A percentile compares a stretch with the other conserved stretches of the same genome.
phyloP scores from a whole-genome alignment of 75 land plant genomes.

The Adiantum capillusveneris region DNA sequence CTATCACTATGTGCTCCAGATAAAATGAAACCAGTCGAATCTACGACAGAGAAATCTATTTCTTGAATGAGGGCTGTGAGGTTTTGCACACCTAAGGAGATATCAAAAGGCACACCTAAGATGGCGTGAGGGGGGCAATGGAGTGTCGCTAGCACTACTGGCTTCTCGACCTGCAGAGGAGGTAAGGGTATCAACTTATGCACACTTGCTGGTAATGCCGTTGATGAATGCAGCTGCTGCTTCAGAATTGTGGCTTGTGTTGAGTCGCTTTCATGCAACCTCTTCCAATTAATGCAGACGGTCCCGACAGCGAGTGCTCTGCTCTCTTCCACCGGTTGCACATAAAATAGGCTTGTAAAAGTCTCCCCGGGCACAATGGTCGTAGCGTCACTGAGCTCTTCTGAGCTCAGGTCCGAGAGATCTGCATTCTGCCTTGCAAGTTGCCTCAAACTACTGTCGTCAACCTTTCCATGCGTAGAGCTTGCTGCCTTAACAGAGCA shows the following conservation, averaged over 20 bases:
- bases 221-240: not conserved
- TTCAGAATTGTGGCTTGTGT: not conserved
- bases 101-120: slow-evolving; percentile 65
- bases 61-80: slow-evolving; percentile 72
- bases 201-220: not conserved
- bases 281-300: slow-evolving; percentile 56
- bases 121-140: slow-evolving; percentile 83
- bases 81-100: slow-evolving; percentile 47
- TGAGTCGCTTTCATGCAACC: slow-evolving; percentile 14
- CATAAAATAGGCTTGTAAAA: slow-evolving; percentile 60
- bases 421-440: not conserved
- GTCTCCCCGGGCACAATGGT: slow-evolving; percentile 53
- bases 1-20: slow-evolving; percentile 76
- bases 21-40: slow-evolving; percentile 68
- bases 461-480: not conserved
- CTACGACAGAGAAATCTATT: slow-evolving; percentile 57
- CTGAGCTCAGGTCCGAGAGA: not conserved
- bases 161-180: slow-evolving; percentile 53
- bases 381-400: too few species aligned
- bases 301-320: slow-evolving; percentile 43
- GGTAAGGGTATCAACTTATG: slow-evolving; percentile 27
- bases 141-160: slow-evolving; percentile 60
- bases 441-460: not conserved
- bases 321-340: slow-evolving; percentile 39
- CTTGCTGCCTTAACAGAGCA: slow-evolving; percentile 20